Conservation (phyloP, 1,139 yeast species). For the Suhomyces panamericanus region DNA sequence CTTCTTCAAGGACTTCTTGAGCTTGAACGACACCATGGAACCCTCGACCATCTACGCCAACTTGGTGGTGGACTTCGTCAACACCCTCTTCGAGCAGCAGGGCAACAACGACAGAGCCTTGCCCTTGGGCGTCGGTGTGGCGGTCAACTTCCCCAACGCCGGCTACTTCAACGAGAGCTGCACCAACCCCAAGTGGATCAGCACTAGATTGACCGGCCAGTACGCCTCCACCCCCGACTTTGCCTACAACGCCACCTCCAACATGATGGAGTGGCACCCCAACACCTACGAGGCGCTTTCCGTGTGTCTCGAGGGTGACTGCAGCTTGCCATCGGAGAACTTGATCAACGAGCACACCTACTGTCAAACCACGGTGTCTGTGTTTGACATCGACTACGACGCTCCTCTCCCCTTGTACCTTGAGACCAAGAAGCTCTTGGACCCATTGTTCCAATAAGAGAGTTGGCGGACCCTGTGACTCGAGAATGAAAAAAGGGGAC, state of each 20-base stretch:
- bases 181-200: constrained; percentile 37
- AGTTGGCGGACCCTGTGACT: no score
- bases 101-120: constrained; percentile 33
- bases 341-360: constrained; percentile 19
- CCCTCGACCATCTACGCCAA: constrained; percentile 46
- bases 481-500: no score
- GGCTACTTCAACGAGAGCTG: constrained; percentile 37
- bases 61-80: constrained; percentile 39
- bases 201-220: constrained; percentile 42
- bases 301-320: constrained; percentile 36
- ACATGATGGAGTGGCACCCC: constrained; percentile 23
- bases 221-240: constrained; percentile 32
- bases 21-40: constrained; percentile 31
- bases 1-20: constrained; percentile 40
- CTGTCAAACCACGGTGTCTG: constrained; percentile 40
- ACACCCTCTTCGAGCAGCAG: constrained; percentile 34
- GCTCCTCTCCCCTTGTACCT: constrained; percentile 32
- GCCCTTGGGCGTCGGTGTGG: constrained; percentile 48
- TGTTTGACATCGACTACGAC: constrained; percentile 45
- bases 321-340: constrained; percentile 40
- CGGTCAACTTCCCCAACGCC: constrained; percentile 49
- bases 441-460: constrained; percentile 3
- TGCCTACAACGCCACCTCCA: constrained; percentile 32
- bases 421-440: constrained; percentile 27
- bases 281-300: constrained; percentile 20